These are phyloP conservation scores for Apocynum venetum DNA, from an alignment of 257 asterid genomes.

Conservation along the genomic window DNA sequence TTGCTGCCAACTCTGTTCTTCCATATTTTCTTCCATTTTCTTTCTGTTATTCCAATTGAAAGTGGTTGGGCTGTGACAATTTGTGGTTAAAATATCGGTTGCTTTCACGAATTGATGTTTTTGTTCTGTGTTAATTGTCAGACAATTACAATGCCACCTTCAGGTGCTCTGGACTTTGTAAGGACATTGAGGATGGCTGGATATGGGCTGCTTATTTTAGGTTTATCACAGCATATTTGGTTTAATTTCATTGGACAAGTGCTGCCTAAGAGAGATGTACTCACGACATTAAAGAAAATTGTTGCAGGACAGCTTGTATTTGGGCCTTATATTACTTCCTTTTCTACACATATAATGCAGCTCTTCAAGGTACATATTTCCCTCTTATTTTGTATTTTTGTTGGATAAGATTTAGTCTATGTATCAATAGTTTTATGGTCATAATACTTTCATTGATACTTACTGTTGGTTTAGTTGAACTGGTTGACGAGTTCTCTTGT, in stretches of 20 bases:
- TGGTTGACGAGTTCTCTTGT: background rate
- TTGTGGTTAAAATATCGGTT: slow-evolving; percentile 6
- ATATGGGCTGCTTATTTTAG: slow-evolving; percentile 70
- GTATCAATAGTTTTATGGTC: background rate
- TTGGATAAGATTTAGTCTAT: background rate
- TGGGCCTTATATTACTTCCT: slow-evolving; percentile 54
- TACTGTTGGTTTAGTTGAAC: background rate
- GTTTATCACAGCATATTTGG: slow-evolving; percentile 80
- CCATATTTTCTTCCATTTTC: no score
- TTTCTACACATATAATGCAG: slow-evolving; percentile 81
- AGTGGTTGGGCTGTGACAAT: no score
- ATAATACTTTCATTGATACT: background rate
- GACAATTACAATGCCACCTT: slow-evolving; percentile 54
- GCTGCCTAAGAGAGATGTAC: slow-evolving; percentile 61
- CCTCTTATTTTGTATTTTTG: slow-evolving; percentile 10
- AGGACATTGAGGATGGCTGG: slow-evolving; percentile 76
- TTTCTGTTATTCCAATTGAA: no score
- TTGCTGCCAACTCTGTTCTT: no score
- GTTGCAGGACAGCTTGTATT: slow-evolving; percentile 62
- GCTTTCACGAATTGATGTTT: slow-evolving; percentile 1
- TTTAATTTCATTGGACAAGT: slow-evolving; percentile 56
- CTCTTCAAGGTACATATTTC: slow-evolving; percentile 58
- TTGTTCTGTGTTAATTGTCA: slow-evolving; percentile 23
- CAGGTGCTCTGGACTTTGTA: slow-evolving; percentile 45
- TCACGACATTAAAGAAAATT: slow-evolving; percentile 69